These are phyloP conservation scores for Wickerhamomyces sp. DNA, from an alignment of 1,139 yeast genomes.

Conservation along the genomic window DNA sequence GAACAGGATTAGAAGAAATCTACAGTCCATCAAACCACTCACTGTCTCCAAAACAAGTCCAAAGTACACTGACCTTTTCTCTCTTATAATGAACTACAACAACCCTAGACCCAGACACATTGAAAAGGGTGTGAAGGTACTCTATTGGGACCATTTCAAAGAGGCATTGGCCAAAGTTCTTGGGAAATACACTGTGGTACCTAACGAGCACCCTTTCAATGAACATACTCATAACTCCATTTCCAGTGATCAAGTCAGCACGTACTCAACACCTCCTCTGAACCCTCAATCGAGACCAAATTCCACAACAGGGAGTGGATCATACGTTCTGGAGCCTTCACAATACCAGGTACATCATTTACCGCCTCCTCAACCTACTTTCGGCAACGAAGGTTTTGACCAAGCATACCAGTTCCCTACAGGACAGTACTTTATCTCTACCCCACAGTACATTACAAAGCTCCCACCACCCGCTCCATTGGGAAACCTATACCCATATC, in stretches of 20 bases:
- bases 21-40: slow-evolving; percentile 60
- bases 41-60: slow-evolving; percentile 39
- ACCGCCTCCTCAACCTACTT: slow-evolving; percentile 1
- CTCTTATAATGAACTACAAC: slow-evolving; percentile 57
- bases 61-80: slow-evolving; percentile 45
- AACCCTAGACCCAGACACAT: slow-evolving; percentile 68
- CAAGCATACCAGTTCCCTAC: too few species aligned
- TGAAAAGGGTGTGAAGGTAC: slow-evolving; percentile 68
- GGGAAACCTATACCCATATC: too few species aligned
- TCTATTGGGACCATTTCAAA: slow-evolving; percentile 51
- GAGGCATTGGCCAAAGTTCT: slow-evolving; percentile 58
- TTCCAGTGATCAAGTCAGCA: too few species aligned
- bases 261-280: background rate
- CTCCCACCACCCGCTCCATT: too few species aligned
- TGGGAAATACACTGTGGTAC: slow-evolving; percentile 41
- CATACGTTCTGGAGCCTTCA: background rate
- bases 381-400: too few species aligned
- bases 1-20: slow-evolving; percentile 62
- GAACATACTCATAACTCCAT: too few species aligned
- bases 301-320: background rate
- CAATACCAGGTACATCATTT: background rate
- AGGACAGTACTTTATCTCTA: too few species aligned
- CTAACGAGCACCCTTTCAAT: too few species aligned
- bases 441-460: too few species aligned
- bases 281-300: background rate